A percentile compares a stretch with the other conserved stretches of the same genome.
Conservation (phyloP, 768 basidiomycete species). For the Austroboletus festivus region DNA sequence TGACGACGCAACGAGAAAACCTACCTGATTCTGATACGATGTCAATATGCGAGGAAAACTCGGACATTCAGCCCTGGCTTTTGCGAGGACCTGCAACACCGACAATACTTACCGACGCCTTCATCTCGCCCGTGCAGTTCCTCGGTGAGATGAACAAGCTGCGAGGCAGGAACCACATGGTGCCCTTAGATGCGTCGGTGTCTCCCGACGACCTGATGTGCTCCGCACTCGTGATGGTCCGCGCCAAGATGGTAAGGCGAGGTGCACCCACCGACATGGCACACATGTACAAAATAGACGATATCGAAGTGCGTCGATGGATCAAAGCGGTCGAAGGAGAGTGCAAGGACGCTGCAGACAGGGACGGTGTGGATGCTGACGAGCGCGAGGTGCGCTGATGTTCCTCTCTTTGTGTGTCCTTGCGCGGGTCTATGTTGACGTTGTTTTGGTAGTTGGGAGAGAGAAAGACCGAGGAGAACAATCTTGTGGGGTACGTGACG, state of each 20-base stretch:
- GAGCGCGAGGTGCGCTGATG: conserved; percentile 22
- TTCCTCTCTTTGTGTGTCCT: not conserved
- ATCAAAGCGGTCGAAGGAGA: conserved; percentile 31
- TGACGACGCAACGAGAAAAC: conserved; percentile 58
- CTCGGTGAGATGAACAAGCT: conserved; percentile 54
- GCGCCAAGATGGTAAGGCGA: conserved; percentile 55
- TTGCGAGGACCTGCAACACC: conserved; percentile 54
- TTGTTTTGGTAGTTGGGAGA: conserved; percentile 42
- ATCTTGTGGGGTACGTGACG: conserved; percentile 78
- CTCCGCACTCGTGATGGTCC: conserved; percentile 66
- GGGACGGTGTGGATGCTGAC: conserved; percentile 17
- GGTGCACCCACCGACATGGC: conserved; percentile 78
- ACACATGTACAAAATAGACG: conserved; percentile 61
- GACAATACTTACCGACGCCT: conserved; percentile 43
- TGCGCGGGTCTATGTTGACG: not conserved
- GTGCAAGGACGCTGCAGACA: conserved; percentile 5
- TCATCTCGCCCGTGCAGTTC: conserved; percentile 44
- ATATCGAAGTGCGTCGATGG: conserved; percentile 52
- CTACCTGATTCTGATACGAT: conserved; percentile 7
- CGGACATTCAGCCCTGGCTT: conserved; percentile 56
- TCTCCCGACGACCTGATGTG: conserved; percentile 47
- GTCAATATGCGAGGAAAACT: not conserved
- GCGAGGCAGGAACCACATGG: conserved; percentile 52
- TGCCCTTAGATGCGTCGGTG: conserved; percentile 32
- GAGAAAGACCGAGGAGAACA: conserved; percentile 37